Conservation (phyloP, 2,329 filamentous ascomycete species). For the Diaporthe ilicicola region DNA sequence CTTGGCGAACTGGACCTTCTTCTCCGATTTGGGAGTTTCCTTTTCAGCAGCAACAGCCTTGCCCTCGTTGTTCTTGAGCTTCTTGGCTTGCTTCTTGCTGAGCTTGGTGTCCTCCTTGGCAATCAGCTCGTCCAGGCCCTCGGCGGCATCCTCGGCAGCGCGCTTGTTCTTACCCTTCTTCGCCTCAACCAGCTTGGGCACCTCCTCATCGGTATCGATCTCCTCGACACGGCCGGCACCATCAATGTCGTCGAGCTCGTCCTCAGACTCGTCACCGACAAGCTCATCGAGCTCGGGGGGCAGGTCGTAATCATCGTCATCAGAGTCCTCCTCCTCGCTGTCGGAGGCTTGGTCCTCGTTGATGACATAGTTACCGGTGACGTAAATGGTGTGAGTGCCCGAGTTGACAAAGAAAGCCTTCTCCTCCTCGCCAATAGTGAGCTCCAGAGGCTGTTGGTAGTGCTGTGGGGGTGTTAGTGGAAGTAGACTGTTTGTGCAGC, state of each 20-base stretch:
- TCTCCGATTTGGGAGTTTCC: constrained; percentile 70
- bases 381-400: constrained; percentile 88
- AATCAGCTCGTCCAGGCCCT: constrained; percentile 85
- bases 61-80: constrained; percentile 98
- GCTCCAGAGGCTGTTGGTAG: constrained; percentile 94
- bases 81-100: constrained; percentile 98
- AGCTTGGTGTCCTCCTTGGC: constrained; percentile 82
- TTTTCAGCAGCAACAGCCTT: constrained; percentile 75
- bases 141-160: constrained; percentile 74
- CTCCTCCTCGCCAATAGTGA: constrained; percentile 89
- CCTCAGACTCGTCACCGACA: constrained; percentile 72
- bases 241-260: constrained; percentile 80
- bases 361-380: constrained; percentile 96
- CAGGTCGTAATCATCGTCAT: constrained; percentile 86
- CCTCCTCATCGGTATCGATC: constrained; percentile 79
- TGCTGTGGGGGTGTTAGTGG: constrained; percentile 63
- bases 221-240: constrained; percentile 82
- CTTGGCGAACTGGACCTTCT: constrained; percentile 99
- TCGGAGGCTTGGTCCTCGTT: constrained; percentile 70
- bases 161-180: constrained; percentile 95
- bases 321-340: constrained; percentile 75
- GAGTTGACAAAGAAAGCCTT: constrained; percentile 90
- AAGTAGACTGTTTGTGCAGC: constrained; percentile 19
- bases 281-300: constrained; percentile 83
- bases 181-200: constrained; percentile 64